Percentiles rank a stretch among this genome's conserved stretches.
Conservation (phyloP, 192 early-diverging fungal species). For the Linnemannia hyalina region DNA sequence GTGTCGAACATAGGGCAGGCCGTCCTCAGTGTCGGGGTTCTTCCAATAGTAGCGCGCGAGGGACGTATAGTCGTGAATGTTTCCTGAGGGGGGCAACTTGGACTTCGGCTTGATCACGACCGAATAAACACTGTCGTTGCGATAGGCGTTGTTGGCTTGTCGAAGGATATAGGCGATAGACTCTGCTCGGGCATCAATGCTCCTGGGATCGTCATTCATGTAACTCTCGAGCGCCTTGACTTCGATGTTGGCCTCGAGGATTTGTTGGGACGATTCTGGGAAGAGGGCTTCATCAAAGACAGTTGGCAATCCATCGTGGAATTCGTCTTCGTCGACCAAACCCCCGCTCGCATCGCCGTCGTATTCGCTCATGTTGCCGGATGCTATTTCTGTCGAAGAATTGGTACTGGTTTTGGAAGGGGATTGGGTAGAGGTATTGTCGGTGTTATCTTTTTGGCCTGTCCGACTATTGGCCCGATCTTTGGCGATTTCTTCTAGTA, state of each 20-base stretch:
- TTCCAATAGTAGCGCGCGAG: constrained; percentile 73
- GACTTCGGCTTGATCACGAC: constrained; percentile 61
- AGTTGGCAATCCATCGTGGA: constrained; percentile 26
- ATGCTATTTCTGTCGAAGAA: background rate
- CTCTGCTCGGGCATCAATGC: background rate
- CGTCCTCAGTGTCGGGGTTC: constrained; percentile 40
- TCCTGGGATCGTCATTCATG: constrained; percentile 7
- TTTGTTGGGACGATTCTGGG: constrained; percentile 14
- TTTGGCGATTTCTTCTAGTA: background rate
- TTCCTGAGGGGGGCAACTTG: constrained; percentile 58
- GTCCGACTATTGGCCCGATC: background rate
- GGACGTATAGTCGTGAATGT: constrained; percentile 70
- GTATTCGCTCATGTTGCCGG: background rate
- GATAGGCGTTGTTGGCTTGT: constrained; percentile 53
- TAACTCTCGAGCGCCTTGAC: constrained; percentile 10
- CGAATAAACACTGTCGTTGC: constrained; percentile 61
- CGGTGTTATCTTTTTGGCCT: background rate
- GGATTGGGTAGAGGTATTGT: background rate
- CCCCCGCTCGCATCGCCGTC: background rate
- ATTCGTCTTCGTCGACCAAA: background rate
- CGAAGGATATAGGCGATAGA: constrained; percentile 25
- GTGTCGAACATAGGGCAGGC: constrained; percentile 63
- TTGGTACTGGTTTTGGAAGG: background rate
- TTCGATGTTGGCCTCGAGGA: constrained; percentile 28
- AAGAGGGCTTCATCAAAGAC: constrained; percentile 29